A percentile compares a stretch with the other conserved stretches of the same genome.
These are phyloP conservation scores for Carpinus viminea DNA, from an alignment of 306 rosid genomes.

Conservation along the genomic window DNA sequence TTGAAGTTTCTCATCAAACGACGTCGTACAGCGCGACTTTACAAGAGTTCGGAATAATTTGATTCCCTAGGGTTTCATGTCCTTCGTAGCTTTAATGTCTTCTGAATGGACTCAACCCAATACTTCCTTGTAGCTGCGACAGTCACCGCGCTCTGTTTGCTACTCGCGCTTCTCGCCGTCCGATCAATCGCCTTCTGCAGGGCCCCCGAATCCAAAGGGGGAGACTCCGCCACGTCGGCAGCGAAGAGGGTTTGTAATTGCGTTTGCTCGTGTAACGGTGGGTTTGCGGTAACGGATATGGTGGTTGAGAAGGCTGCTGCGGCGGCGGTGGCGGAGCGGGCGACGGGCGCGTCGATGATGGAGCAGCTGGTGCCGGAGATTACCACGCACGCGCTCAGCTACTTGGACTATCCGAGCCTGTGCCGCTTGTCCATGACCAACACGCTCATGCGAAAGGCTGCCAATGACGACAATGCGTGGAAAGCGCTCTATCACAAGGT, in stretches of 20 bases:
- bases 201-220: conserved; percentile 21
- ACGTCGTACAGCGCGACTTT: not conserved
- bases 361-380: conserved; percentile 99
- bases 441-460: conserved; percentile 92
- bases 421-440: conserved; percentile 98
- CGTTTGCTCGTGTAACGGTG: conserved; percentile 41
- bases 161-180: conserved; percentile 52
- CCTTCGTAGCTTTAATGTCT: conserved; percentile 80
- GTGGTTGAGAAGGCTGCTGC: conserved; percentile 45
- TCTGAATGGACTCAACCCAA: conserved; percentile 74
- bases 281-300: conserved; percentile 33
- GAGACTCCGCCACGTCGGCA: conserved; percentile 1
- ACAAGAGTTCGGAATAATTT: not conserved
- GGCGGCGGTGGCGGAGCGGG: conserved; percentile 49
- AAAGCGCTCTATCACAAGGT: conserved; percentile 98
- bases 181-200: conserved; percentile 46
- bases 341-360: conserved; percentile 91
- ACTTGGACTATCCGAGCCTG: conserved; percentile 91
- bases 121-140: conserved; percentile 54
- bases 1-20: not conserved
- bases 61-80: conserved; percentile 67
- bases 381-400: conserved; percentile 94
- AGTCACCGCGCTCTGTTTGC: conserved; percentile 60
- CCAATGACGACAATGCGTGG: conserved; percentile 98
- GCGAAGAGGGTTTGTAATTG: conserved; percentile 43